Evolutionary conservation across 1,284 basidiomycete species (phyloP).

Genomic region (Ceratobasidium sp.): DNA sequence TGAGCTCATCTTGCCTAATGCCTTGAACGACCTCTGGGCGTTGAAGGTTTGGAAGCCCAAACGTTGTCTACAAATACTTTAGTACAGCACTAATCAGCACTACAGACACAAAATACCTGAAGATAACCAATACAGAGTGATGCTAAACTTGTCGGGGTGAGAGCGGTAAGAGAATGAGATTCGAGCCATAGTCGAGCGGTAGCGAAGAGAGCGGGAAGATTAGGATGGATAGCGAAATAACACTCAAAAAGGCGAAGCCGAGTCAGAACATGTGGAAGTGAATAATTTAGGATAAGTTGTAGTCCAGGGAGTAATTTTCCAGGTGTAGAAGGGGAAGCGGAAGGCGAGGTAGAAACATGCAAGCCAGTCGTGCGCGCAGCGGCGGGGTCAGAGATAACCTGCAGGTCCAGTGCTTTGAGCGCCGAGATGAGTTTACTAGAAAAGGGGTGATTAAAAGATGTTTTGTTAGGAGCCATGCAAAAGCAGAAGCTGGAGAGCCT

Average conservation of each 20-base stretch:
- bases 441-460: background rate
- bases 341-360: conserved; percentile 27
- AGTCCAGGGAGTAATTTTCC: conserved; percentile 32
- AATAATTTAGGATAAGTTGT: conserved; percentile 40
- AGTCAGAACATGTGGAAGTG: conserved; percentile 39
- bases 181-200: conserved; percentile 35
- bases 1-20: conserved; percentile 24
- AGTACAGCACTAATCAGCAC: background rate
- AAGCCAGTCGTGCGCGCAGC: conserved; percentile 38
- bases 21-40: conserved; percentile 37
- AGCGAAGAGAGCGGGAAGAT: conserved; percentile 31
- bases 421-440: conserved; percentile 37
- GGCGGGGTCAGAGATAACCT: conserved; percentile 33
- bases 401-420: conserved; percentile 16
- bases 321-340: conserved; percentile 41
- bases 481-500: background rate
- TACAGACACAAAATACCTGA: conserved; percentile 23
- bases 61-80: conserved; percentile 14
- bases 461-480: background rate
- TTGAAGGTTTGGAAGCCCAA: conserved; percentile 39
- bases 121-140: conserved; percentile 40
- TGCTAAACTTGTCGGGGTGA: conserved; percentile 33
- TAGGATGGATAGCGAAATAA: conserved; percentile 43
- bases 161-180: conserved; percentile 23
- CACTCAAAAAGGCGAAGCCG: conserved; percentile 41